phyloP scores from a whole-genome alignment of 129 eudicot genomes.

The Sambucus nigra region DNA sequence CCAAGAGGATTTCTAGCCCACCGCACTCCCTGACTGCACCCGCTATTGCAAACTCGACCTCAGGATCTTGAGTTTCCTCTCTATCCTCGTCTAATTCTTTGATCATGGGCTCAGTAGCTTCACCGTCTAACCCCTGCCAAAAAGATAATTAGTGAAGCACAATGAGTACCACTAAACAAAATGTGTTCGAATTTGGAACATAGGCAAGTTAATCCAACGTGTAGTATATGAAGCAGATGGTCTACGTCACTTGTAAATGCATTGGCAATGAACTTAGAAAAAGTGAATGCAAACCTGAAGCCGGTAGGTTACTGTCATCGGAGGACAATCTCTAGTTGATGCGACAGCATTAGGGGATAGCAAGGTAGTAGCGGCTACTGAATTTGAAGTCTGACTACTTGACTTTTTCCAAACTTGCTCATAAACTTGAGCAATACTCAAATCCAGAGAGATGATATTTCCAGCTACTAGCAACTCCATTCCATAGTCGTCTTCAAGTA shows the following conservation, averaged over 20 bases:
- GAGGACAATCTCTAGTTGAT: slow-evolving; percentile 73
- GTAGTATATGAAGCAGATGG: background rate
- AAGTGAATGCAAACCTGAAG: slow-evolving; percentile 64
- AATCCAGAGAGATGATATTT: slow-evolving; percentile 87
- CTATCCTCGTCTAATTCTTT: slow-evolving; percentile 96
- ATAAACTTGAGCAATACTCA: slow-evolving; percentile 86
- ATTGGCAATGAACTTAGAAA: background rate
- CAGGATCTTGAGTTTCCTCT: slow-evolving; percentile 98
- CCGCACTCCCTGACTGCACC: slow-evolving; percentile 97
- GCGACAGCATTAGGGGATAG: slow-evolving; percentile 39
- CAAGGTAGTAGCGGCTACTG: slow-evolving; percentile 47
- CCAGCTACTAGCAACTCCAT: slow-evolving; percentile 97
- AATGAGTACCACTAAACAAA: slow-evolving; percentile 9
- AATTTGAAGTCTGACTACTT: slow-evolving; percentile 50
- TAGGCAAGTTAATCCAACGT: background rate
- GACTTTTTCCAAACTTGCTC: slow-evolving; percentile 98
- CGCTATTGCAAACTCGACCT: slow-evolving; percentile 94
- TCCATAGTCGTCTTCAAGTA: slow-evolving; percentile 92
- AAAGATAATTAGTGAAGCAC: slow-evolving; percentile 5
- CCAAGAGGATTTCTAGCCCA: slow-evolving; percentile 75
- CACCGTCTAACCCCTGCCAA: slow-evolving; percentile 91
- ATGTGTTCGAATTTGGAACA: background rate
- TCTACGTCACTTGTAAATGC: background rate
- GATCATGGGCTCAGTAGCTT: slow-evolving; percentile 99
- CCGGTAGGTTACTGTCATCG: slow-evolving; percentile 94